These are phyloP conservation scores for Heliamphora exappendiculata DNA, from an alignment of 148 eudicot genomes.

Conservation along the genomic window DNA sequence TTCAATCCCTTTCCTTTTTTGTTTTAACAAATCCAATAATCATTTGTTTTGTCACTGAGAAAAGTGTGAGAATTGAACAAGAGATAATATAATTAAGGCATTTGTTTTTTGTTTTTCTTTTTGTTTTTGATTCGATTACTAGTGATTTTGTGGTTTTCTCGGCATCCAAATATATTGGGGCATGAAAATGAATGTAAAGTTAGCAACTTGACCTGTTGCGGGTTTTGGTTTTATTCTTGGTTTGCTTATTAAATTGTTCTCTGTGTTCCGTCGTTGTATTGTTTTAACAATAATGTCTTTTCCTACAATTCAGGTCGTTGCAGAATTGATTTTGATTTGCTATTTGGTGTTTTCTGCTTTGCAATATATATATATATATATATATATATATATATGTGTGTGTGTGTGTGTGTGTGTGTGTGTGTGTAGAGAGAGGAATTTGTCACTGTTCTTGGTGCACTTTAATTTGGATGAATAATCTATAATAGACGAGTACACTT, in stretches of 20 bases:
- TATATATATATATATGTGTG: too few relatives aligned
- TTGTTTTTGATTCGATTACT: background rate
- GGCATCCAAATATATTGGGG: background rate
- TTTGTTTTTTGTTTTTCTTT: background rate
- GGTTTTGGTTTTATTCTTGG: background rate
- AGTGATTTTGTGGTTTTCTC: background rate
- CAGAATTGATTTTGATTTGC: background rate
- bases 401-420: too few relatives aligned
- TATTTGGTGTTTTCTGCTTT: too few relatives aligned
- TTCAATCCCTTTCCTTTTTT: background rate
- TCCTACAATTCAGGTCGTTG: background rate
- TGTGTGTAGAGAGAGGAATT: too few relatives aligned
- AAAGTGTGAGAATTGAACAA: background rate
- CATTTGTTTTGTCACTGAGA: constrained; percentile 9
- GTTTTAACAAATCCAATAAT: background rate
- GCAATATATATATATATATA: too few relatives aligned
- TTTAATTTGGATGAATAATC: background rate
- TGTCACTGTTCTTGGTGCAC: background rate
- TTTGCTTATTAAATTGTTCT: background rate
- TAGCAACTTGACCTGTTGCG: background rate
- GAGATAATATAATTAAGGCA: background rate
- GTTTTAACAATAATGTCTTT: background rate
- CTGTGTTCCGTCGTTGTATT: background rate
- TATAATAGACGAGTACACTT: background rate
- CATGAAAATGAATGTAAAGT: background rate